A percentile compares a stretch with the other conserved stretches of the same genome.
These are phyloP conservation scores for Tulasnella sp. DNA, from an alignment of 768 basidiomycete genomes.

Conservation along the genomic window DNA sequence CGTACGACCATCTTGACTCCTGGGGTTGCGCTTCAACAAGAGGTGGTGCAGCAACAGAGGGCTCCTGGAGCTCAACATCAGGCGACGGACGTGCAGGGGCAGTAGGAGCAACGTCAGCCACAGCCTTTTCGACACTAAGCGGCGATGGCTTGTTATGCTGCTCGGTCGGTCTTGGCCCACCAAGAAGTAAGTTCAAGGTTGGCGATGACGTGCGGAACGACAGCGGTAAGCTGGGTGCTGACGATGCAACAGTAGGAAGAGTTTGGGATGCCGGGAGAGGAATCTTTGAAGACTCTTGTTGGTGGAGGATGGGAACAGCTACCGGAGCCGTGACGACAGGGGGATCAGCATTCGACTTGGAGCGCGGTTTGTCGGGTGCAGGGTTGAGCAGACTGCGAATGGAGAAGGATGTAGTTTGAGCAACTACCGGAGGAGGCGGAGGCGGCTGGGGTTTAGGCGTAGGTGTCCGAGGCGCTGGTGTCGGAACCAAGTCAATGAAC, in stretches of 20 bases:
- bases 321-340: not conserved
- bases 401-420: not conserved
- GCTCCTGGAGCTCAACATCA: not conserved
- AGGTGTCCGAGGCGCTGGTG: not conserved
- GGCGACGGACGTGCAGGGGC: not conserved
- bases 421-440: not conserved
- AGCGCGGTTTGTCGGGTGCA: not conserved
- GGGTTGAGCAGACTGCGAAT: constrained; percentile 4
- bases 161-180: not conserved
- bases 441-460: not conserved
- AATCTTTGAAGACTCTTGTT: not conserved
- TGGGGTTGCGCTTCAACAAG: not conserved
- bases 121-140: not conserved
- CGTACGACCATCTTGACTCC: not conserved
- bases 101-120: not conserved
- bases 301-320: not conserved
- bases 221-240: not conserved
- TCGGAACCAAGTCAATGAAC: not conserved
- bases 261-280: not conserved
- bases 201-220: not conserved
- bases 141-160: not conserved
- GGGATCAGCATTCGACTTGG: not conserved
- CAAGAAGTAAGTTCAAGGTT: not conserved
- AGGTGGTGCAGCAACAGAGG: not conserved
- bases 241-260: not conserved